Evolutionary conservation across 2,329 filamentous ascomycete species (phyloP), one percentile per base, ranked within the genome.

Genomic region (Microcyclosporella mali): DNA sequence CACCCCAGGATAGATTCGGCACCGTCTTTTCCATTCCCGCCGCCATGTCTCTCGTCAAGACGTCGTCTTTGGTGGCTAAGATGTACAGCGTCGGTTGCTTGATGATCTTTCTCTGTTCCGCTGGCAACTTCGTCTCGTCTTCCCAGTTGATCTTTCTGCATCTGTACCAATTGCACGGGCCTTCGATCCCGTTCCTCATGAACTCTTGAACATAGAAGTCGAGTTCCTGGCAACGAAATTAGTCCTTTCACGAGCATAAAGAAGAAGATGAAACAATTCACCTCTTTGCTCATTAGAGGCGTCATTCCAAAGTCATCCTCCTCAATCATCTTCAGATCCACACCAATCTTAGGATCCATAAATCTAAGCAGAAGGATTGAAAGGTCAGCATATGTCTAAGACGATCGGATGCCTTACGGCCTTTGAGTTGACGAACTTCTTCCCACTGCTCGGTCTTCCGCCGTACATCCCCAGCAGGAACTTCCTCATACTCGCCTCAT

Each of bases 141-240:
- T 86, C 76, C 60, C 73, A 85, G 65, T 94, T 95, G 50, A 82
- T 64, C 62, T 77, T 70, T 15, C 78, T 72, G 2, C 78, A 84
- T 33, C 88, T 81, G 68, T 98, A 98, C 66, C 40, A 64, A 70
- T 65, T 70, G 75, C 74, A 70, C 12, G 88, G 86, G 1, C 88
- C 88, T 51, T 82, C 78, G 52, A 97, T 65, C 34, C 88, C 87
- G 58, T 82, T 77, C 32, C 77, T 74, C n/a, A 71, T 65, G 65
- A 82, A 94, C 66, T 88, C 74, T 21, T 77, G 66, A 14, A 79
- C 79, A 64, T 95, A 95, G 66, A 80, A 85, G 42, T 89, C 81
- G 33, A 90, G 65, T 66, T 89, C 85, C 60, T 70, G 18, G 4
- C 35, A 9, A 28, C 2, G 25, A 14, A 25, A 18, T 6, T 17